Base-by-base conservation (phyloP, 768 basidiomycete genomes). In the Tulasnella sp. region DNA sequence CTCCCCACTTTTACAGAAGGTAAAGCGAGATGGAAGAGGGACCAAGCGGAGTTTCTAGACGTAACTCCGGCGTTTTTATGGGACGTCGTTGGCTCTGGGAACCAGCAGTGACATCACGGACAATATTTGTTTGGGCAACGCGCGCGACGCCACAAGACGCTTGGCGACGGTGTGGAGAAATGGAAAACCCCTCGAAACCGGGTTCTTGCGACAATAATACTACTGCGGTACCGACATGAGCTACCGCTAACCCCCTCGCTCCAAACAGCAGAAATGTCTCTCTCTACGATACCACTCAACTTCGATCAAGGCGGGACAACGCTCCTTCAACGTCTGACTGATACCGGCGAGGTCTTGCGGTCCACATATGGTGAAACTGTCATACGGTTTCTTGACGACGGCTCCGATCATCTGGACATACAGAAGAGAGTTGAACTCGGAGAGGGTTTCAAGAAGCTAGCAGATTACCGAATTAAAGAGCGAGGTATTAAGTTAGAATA, bases 21-120 rank as follows among this genome's bases (percentile, higher is more conserved):
- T 11, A 34, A n/a, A 9, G 11, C n/a, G 34, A 69, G 34, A 69
- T 11, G 18, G 64, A 69, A 28, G 64, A 69, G 64, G 28, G 31
- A 0, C 16, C 28, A 28, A 18, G 31, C 24, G 64, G 64, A 31
- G 64, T 69, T 69, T 69, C 5, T 24, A 16, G 64, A 69, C 11
- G 31, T 69, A 69, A 69, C 64, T 69, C 28, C 64, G 64, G 64
- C 34, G 64, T 69, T 69, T 69, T 22, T 28, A 69, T 69, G 64
- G 64, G 31, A 37, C 58, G 24, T 60, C 24, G 24, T 7, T 54
- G 54, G 54, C 22, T 22, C 16, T 54, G 22, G 54, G 54, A 54
- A 54, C 5, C 8, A n/a, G 24, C 11, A 5, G n/a, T n/a, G 54
- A 22, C 22, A 24, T 8, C 54, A 54, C 22, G 22, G 54, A 8